Conservation (phyloP, 805 yeast species). For the Teunomyces stri region DNA sequence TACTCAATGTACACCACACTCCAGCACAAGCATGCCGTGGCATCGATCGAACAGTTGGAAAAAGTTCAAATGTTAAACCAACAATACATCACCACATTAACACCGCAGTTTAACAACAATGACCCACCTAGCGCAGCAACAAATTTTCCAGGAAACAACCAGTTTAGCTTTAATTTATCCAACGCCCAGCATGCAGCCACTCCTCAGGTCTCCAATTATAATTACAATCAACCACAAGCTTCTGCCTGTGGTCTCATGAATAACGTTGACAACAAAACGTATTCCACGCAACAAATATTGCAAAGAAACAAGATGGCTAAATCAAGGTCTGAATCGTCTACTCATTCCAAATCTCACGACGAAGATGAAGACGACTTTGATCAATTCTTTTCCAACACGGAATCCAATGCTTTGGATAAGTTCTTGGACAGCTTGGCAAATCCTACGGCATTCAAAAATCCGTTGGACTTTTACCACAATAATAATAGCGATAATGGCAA, state of each 20-base stretch:
- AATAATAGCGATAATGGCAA: too few relatives aligned
- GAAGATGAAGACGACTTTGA: constrained; percentile 27
- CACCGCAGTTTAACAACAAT: neutral
- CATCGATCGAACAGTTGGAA: constrained; percentile 37
- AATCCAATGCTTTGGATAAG: constrained; percentile 37
- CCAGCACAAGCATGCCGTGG: constrained; percentile 35
- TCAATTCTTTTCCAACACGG: constrained; percentile 35
- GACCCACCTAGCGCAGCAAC: neutral
- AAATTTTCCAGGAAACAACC: constrained; percentile 6
- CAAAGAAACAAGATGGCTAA: neutral
- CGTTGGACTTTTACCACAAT: constrained; percentile 3
- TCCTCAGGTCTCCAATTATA: neutral
- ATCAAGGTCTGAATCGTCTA: neutral
- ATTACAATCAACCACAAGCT: constrained; percentile 7
- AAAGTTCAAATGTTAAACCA: constrained; percentile 33
- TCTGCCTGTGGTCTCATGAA: neutral
- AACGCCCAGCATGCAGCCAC: neutral
- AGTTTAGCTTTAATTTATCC: constrained; percentile 4
- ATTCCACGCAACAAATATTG: neutral
- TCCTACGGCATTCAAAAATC: constrained; percentile 24
- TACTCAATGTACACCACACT: constrained; percentile 37
- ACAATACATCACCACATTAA: constrained; percentile 12
- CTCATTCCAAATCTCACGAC: neutral
- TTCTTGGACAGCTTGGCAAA: constrained; percentile 41
- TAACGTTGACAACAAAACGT: constrained; percentile 1